Base-by-base conservation (phyloP, 2,329 filamentous ascomycete genomes). In the Sporothrix inflata region DNA sequence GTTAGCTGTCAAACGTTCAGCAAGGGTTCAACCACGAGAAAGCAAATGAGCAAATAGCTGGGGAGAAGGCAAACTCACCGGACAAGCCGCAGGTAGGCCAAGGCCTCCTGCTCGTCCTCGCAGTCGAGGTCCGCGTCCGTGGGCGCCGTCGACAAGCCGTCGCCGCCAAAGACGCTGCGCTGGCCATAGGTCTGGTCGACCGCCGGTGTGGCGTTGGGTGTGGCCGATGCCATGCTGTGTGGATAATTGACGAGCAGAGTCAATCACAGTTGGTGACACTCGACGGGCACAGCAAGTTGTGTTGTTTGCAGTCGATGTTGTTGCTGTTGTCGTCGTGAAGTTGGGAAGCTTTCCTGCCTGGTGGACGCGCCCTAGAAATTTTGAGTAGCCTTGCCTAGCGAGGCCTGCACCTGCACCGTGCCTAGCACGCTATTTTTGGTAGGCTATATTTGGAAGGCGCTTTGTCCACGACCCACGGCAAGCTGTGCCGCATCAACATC, bases 81-180 rank as follows among this genome's bases (percentile, higher is more conserved):
- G 71, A 94, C 91, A 80, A 90, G 89, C 76, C 85, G 86, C 73
- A 94, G 80, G 81, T 94, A 94, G 69, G 88, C 89, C 77, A 93
- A 82, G 1, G 91, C 91, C 80, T 92, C 90, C 42, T 85, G 83
- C 70, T 90, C 88, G 66, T 91, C 89, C 65, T 91, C 90, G 75
- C 91, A 92, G 71, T 91, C 89, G 0, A 90, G 81, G 73, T 91
- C 89, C 51, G 88, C 86, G 66, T 87, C 87, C 11, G 79, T 81
- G 3, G 74, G 53, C 82, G 80, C 78, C 72, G 82, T 80, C n/a
- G 79, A 75, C 73, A 86, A 83, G 61, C 88, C 86, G 16, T 88
- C 81, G n/a, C 86, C 86, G 7, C 91, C 90, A 76, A 94, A 92
- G 57, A 91, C 91, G 77, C 89, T 89, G 80, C 89, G 88, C 81